Percentiles rank a stretch among this genome's conserved stretches.
Evolutionary conservation across 1,284 basidiomycete species (phyloP).

Genomic region (Cutaneotrichosporon sp.): DNA sequence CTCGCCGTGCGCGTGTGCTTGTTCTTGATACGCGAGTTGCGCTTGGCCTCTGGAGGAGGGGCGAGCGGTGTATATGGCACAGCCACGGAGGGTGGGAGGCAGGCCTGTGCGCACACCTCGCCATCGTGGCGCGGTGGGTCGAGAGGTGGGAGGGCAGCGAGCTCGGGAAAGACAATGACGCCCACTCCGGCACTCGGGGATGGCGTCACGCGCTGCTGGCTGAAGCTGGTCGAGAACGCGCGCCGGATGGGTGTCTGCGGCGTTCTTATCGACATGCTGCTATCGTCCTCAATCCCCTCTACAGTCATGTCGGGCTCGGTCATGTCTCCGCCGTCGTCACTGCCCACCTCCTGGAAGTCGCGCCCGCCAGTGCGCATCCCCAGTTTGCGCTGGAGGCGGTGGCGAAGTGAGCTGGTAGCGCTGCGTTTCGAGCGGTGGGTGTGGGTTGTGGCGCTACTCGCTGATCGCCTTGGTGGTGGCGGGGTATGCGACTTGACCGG

Average conservation of each 20-base stretch:
- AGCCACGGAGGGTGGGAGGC: conserved; percentile 20
- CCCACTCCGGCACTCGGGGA: conserved; percentile 16
- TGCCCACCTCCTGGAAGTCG: conserved; percentile 13
- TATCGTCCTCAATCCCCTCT: conserved; percentile 17
- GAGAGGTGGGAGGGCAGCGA: conserved; percentile 18
- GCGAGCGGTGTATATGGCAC: conserved; percentile 22
- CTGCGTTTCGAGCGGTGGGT: conserved; percentile 8
- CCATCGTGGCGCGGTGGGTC: conserved; percentile 19
- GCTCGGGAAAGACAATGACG: conserved; percentile 32
- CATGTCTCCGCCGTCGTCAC: conserved; percentile 12
- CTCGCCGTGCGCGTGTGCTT: background rate
- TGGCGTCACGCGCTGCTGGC: conserved; percentile 1
- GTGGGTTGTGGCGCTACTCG: conserved; percentile 2
- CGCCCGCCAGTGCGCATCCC: background rate
- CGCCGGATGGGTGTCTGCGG: conserved; percentile 19
- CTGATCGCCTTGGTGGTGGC: background rate
- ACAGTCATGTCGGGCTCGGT: background rate
- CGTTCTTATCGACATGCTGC: conserved; percentile 11
- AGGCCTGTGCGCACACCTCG: conserved; percentile 25
- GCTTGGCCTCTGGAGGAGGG: conserved; percentile 14
- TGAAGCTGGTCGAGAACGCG: conserved; percentile 16
- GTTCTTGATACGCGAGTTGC: background rate
- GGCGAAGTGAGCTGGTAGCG: background rate
- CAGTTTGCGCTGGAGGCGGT: conserved; percentile 6
- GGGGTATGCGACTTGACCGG: background rate